These are phyloP conservation scores for Penstemon barbatus DNA, from an alignment of 257 asterid species.

Conservation along the genomic window DNA sequence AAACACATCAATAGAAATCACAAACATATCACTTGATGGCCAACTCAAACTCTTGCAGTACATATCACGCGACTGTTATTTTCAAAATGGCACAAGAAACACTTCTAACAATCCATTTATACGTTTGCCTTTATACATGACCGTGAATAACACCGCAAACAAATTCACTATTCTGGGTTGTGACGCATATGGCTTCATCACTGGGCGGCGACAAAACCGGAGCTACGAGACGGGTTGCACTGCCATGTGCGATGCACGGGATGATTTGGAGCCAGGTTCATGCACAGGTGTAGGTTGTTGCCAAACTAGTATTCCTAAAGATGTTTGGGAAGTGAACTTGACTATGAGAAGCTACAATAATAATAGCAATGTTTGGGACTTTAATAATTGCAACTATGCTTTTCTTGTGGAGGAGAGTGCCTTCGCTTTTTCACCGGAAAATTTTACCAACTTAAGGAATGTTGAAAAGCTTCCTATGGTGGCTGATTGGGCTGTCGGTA, in stretches of 20 bases:
- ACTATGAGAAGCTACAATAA: not conserved
- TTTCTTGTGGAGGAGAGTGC: slow-evolving; percentile 26
- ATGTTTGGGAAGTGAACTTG: not conserved
- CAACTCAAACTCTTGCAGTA: not conserved
- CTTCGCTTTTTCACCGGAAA: slow-evolving; percentile 16
- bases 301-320: slow-evolving; percentile 28
- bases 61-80: slow-evolving; percentile 14
- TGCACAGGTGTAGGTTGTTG: slow-evolving; percentile 46
- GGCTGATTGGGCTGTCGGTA: slow-evolving; percentile 46
- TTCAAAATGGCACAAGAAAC: not conserved
- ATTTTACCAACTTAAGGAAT: slow-evolving; percentile 20
- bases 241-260: slow-evolving; percentile 12
- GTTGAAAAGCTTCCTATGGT: slow-evolving; percentile 31
- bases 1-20: not conserved
- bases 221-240: slow-evolving; percentile 17
- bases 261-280: slow-evolving; percentile 11
- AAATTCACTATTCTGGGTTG: slow-evolving; percentile 33
- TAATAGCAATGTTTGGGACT: not conserved
- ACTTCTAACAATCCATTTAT: rapidly evolving
- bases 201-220: not conserved
- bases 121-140: rapidly evolving
- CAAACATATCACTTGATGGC: slow-evolving; percentile 22
- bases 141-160: slow-evolving; percentile 29
- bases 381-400: slow-evolving; percentile 37
- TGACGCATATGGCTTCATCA: slow-evolving; percentile 14